Evolutionary conservation across 1,284 basidiomycete genomes (phyloP).

Genomic region (Leccinum cinnamomeum): DNA sequence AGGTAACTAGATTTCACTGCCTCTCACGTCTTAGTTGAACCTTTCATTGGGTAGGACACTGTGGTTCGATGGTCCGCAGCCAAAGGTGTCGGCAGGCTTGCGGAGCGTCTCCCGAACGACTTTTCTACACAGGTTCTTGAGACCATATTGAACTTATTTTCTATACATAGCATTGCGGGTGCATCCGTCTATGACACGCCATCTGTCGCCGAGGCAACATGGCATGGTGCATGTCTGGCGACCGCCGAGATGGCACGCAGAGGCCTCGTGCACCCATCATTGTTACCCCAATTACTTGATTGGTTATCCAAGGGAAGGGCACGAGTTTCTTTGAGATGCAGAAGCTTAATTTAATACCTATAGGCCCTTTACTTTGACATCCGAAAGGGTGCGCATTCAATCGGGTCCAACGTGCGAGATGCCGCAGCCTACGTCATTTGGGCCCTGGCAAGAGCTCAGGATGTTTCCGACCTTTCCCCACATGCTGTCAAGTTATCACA

Average conservation of each 20-base stretch:
- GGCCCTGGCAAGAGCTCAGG: conserved; percentile 85
- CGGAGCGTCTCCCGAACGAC: conserved; percentile 74
- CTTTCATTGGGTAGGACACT: conserved; percentile 67
- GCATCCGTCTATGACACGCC: conserved; percentile 71
- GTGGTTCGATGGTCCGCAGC: conserved; percentile 94
- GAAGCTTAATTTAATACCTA: conserved; percentile 13
- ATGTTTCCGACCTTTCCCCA: conserved; percentile 57
- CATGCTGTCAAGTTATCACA: conserved; percentile 69
- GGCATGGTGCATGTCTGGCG: conserved; percentile 95
- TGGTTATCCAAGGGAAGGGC: conserved; percentile 76
- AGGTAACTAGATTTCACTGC: conserved; percentile 45
- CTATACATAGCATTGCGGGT: conserved; percentile 60
- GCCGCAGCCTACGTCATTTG: conserved; percentile 94
- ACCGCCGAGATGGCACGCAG: conserved; percentile 91
- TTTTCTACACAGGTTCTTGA: conserved; percentile 82
- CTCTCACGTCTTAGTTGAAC: conserved; percentile 3
- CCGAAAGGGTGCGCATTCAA: conserved; percentile 86
- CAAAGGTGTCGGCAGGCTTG: conserved; percentile 88
- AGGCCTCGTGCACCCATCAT: conserved; percentile 62
- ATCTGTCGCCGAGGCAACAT: conserved; percentile 78
- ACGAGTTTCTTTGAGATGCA: conserved; percentile 9
- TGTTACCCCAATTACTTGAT: conserved; percentile 62
- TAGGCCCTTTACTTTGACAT: conserved; percentile 93
- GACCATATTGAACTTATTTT: conserved; percentile 71
- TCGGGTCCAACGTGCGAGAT: conserved; percentile 94